Evolutionary conservation across 768 basidiomycete genomes (phyloP), one percentile per base, ranked within the genome.

Genomic region (Gautieria morchelliformis): DNA sequence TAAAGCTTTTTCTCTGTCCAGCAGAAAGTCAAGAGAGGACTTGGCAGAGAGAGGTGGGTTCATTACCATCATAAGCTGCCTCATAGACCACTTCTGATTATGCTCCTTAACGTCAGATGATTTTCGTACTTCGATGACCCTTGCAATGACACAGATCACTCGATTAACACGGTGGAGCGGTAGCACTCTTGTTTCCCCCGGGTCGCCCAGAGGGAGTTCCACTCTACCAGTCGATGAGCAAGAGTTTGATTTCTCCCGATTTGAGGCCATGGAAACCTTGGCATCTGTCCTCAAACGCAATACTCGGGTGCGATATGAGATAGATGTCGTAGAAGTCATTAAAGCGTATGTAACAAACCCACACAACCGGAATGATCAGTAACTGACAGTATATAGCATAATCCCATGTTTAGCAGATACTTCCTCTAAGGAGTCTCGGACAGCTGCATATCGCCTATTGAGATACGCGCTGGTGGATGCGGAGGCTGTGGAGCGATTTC

Each of bases 401-500:
- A 71, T 87, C 42, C 85, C 87, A 10, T 83, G 81, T 30, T 76
- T 97, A 12, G 77, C 84, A n/a, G 94, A 96, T 64, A 73, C 71
- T 30, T 79, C 80, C 10, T 81, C 84, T 2, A 84, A 84, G 58
- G 79, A 85, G 50, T 82, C 87, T 62, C 81, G 92, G 40, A 84
- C 93, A 11, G 82, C 83, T 1, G 87, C 86, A 0, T 98, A 95
- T 69, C 78, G 93, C 44, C 75, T 94, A 2, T 75, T 97, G 17
- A 82, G 95, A 19, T 85, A 93, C 64, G 72, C 80, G 1, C 67
- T 94, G 6, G 80, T 92, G 4, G 91, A 93, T 63, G 65, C 73
- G 0, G 77, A 84, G n/a, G 82, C 84, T 0, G 85, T 92, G 47
- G 78, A 79, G 56, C 75, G 73, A 20, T 72, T 96, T 33, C 76